These are phyloP conservation scores for Grosmannia clavigera DNA, from an alignment of 2,329 filamentous ascomycete species.

Conservation along the genomic window DNA sequence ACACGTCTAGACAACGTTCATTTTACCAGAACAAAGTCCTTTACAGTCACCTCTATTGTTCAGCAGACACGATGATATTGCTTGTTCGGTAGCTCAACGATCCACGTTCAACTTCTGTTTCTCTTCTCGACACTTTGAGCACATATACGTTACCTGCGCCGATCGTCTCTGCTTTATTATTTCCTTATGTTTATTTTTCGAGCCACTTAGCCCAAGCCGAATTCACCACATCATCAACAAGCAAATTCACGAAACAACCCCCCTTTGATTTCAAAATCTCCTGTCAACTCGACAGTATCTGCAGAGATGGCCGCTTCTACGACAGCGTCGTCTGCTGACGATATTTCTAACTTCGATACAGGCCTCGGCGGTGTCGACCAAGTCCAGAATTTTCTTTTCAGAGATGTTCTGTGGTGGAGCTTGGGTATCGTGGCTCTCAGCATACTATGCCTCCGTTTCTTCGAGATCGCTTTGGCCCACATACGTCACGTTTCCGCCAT, in stretches of 20 bases:
- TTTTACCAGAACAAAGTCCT: background rate
- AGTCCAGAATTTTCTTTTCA: conserved; percentile 42
- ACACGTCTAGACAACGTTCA: background rate
- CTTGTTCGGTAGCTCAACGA: background rate
- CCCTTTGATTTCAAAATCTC: background rate
- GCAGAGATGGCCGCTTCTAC: background rate
- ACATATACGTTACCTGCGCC: background rate
- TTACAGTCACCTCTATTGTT: background rate
- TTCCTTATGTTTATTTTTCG: background rate
- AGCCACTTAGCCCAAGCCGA: background rate
- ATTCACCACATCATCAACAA: background rate
- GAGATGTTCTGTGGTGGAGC: conserved; percentile 47
- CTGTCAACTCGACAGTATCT: background rate
- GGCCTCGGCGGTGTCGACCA: conserved; percentile 50
- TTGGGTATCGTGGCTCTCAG: conserved; percentile 42
- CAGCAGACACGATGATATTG: background rate
- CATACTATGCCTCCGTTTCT: conserved; percentile 39
- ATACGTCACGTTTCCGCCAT: conserved; percentile 48
- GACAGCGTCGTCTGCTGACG: conserved; percentile 8
- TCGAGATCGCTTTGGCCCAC: conserved; percentile 42
- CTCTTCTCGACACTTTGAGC: background rate
- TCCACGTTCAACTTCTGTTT: background rate
- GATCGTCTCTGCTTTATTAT: background rate
- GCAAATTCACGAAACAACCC: background rate
- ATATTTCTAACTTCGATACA: conserved; percentile 41